Percentiles rank a stretch among this genome's conserved stretches.
These are phyloP conservation scores for Emericellopsis cladophorae DNA, from an alignment of 2,329 filamentous ascomycete species.

Conservation along the genomic window DNA sequence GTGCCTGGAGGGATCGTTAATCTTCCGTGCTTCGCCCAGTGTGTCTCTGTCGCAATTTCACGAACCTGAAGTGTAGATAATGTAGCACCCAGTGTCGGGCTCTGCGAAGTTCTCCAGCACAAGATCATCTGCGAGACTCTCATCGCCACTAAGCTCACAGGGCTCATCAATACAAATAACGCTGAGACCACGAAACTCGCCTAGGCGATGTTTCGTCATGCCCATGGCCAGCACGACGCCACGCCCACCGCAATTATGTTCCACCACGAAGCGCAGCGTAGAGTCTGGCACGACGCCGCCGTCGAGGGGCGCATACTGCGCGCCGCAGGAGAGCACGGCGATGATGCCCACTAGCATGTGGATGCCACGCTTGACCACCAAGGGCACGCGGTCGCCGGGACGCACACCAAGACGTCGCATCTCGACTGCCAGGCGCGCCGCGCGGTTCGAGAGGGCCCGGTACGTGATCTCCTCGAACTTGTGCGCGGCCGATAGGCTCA, in stretches of 20 bases:
- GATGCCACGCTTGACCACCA: slow-evolving; percentile 32
- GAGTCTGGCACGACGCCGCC: slow-evolving; percentile 28
- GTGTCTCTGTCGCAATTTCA: background rate
- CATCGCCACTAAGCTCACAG: background rate
- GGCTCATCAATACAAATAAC: slow-evolving; percentile 16
- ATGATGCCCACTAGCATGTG: slow-evolving; percentile 37
- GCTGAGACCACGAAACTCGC: slow-evolving; percentile 26
- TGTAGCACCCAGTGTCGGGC: slow-evolving; percentile 26
- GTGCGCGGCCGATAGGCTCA: slow-evolving; percentile 15
- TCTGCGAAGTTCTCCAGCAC: slow-evolving; percentile 12
- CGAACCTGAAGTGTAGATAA: slow-evolving; percentile 41
- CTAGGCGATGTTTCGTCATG: slow-evolving; percentile 6
- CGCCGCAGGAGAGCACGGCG: slow-evolving; percentile 33
- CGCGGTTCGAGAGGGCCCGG: slow-evolving; percentile 17
- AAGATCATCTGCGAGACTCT: background rate
- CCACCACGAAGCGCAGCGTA: slow-evolving; percentile 26
- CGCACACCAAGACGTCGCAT: slow-evolving; percentile 18
- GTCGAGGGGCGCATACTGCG: slow-evolving; percentile 40
- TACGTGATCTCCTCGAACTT: slow-evolving; percentile 17
- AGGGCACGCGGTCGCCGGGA: slow-evolving; percentile 20
- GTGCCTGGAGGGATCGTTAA: slow-evolving; percentile 22
- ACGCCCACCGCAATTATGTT: slow-evolving; percentile 15
- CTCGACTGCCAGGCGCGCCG: slow-evolving; percentile 19
- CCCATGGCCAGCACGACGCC: slow-evolving; percentile 21
- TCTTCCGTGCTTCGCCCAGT: background rate